Evolutionary conservation across 148 eudicot genomes (phyloP).

Genomic region (Chenopodium quinoa): DNA sequence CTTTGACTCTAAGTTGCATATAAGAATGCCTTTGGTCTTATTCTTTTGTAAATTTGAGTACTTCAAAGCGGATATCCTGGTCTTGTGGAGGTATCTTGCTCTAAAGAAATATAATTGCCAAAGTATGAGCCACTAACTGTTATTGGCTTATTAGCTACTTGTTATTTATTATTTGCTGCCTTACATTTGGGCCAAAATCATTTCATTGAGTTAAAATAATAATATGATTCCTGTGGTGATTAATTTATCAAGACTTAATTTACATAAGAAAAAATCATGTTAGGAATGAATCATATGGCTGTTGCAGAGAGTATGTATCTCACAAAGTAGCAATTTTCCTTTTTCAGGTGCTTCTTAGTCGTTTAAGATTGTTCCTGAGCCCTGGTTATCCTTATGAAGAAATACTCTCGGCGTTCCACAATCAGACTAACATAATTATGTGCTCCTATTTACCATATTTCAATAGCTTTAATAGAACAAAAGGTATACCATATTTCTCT

Average conservation of each 20-base stretch:
- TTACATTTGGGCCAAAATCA: not conserved
- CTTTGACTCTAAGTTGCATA: not conserved
- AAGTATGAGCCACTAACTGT: not conserved
- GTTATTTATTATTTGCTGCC: not conserved
- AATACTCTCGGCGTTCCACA: conserved; percentile 66
- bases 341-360: conserved; percentile 75
- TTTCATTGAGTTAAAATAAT: not conserved
- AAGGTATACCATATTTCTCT: conserved; percentile 40
- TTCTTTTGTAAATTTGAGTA: not conserved
- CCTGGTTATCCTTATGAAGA: conserved; percentile 96
- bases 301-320: no score
- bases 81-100: not conserved
- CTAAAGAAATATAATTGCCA: no score
- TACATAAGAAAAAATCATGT: not conserved
- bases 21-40: not conserved
- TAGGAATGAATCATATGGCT: no score
- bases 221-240: not conserved
- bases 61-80: not conserved
- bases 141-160: not conserved
- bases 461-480: conserved; percentile 79
- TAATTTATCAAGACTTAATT: not conserved
- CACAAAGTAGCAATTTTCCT: not conserved
- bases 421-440: conserved; percentile 81
- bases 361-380: conserved; percentile 78
- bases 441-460: conserved; percentile 81